Evolutionary conservation across 2,329 filamentous ascomycete species (phyloP).

Genomic region (Fusarium tricinctum): DNA sequence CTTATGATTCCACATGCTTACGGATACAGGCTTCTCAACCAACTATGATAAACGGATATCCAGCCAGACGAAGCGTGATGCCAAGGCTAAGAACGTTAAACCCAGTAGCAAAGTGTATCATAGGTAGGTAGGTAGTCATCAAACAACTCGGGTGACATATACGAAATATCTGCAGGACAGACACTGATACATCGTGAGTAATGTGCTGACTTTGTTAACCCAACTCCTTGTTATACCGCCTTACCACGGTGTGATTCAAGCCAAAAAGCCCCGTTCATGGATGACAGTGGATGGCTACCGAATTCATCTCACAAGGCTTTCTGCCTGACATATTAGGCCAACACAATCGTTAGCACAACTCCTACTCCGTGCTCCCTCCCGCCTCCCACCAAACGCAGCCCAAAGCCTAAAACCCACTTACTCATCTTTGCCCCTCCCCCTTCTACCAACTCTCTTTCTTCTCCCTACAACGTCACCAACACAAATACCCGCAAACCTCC

Average conservation of each 20-base stretch:
- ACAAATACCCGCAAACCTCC: conserved; percentile 42
- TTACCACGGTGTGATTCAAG: conserved; percentile 6
- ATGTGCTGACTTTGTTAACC: too few species aligned
- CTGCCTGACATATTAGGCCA: conserved; percentile 28
- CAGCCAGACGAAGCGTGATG: too few species aligned
- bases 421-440: conserved; percentile 46
- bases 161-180: too few species aligned
- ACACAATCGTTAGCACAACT: neutral
- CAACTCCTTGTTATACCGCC: neutral
- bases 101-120: too few species aligned
- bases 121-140: too few species aligned
- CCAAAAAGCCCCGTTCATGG: conserved; percentile 24
- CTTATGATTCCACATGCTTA: too few species aligned
- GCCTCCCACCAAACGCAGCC: conserved; percentile 8
- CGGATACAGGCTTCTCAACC: too few species aligned
- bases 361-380: conserved; percentile 23
- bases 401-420: conserved; percentile 33
- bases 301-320: conserved; percentile 25
- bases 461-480: conserved; percentile 45
- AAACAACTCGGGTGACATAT: too few species aligned
- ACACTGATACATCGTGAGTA: too few species aligned
- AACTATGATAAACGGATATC: too few species aligned
- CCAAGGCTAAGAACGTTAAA: too few species aligned
- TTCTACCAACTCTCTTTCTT: conserved; percentile 37
- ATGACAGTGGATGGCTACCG: conserved; percentile 33